These are phyloP conservation scores for Lagenidium giganteum DNA, from an alignment of 352 stramenopile genomes.

Conservation along the genomic window DNA sequence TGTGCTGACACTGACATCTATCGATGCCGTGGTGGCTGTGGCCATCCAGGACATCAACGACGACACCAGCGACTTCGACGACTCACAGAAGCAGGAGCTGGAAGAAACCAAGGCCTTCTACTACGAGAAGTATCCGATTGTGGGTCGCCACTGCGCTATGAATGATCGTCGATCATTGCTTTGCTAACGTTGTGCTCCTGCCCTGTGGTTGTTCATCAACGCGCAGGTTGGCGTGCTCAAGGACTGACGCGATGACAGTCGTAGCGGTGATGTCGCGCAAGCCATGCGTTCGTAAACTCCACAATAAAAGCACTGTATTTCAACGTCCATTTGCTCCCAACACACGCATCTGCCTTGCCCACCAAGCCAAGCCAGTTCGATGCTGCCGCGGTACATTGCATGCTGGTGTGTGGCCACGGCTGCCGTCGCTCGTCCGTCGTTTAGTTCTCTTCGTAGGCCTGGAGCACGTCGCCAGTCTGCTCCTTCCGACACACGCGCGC, in stretches of 20 bases:
- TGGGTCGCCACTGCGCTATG: too few relatives aligned
- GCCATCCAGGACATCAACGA: slow-evolving; percentile 58
- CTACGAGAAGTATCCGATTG: slow-evolving; percentile 81
- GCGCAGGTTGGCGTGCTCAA: slow-evolving; percentile 54
- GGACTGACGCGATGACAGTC: slow-evolving; percentile 4
- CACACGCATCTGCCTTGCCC: too few relatives aligned
- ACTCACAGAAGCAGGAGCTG: slow-evolving; percentile 54
- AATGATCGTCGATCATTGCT: too few relatives aligned
- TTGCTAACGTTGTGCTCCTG: neutral
- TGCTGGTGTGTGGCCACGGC: too few relatives aligned
- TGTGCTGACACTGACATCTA: neutral
- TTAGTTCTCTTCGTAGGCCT: slow-evolving; percentile 40
- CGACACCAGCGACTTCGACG: slow-evolving; percentile 59
- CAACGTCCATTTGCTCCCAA: too few relatives aligned
- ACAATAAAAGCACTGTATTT: neutral
- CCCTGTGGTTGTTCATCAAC: neutral
- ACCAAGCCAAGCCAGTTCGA: too few relatives aligned
- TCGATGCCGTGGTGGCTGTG: neutral
- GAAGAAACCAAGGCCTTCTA: slow-evolving; percentile 74
- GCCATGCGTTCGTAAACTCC: neutral
- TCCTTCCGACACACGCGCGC: slow-evolving; percentile 77
- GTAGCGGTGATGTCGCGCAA: neutral
- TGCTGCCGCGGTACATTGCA: too few relatives aligned
- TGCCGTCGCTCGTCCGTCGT: neutral
- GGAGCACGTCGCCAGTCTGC: slow-evolving; percentile 42